Conservation (phyloP, 805 yeast species). For the Wickerhamiella allomyrinae region DNA sequence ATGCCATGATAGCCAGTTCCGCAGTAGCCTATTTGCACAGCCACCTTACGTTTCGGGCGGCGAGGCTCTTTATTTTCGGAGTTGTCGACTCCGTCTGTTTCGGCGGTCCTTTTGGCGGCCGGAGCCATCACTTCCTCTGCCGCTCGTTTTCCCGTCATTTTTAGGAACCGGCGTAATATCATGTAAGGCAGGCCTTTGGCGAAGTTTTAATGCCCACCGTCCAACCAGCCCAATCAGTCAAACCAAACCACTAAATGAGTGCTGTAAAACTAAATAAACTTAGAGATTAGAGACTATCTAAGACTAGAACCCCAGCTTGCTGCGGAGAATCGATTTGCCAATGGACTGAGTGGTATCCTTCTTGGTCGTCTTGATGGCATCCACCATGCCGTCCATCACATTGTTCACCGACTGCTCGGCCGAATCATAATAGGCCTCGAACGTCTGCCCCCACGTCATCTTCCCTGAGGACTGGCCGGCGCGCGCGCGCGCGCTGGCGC, state of each 20-base stretch:
- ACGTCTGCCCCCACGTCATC: constrained; percentile 20
- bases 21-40: constrained; percentile 82
- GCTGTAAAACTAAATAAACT: too few species aligned
- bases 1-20: constrained; percentile 95
- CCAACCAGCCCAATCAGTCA: too few species aligned
- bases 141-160: background rate
- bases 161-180: background rate
- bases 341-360: constrained; percentile 14
- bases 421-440: constrained; percentile 17
- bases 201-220: too few species aligned
- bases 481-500: background rate
- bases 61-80: constrained; percentile 11
- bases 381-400: constrained; percentile 33
- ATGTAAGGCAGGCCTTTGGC: too few species aligned
- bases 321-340: constrained; percentile 13
- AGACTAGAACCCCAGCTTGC: constrained; percentile 16
- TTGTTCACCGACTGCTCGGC: constrained; percentile 35
- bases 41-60: constrained; percentile 67
- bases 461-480: constrained; percentile 6
- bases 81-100: background rate
- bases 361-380: constrained; percentile 9
- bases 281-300: too few species aligned
- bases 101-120: background rate
- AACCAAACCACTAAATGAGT: too few species aligned
- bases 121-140: constrained; percentile 1